These are phyloP conservation scores for Podospora comata DNA, from an alignment of 495 filamentous ascomycete genomes.

Conservation along the genomic window DNA sequence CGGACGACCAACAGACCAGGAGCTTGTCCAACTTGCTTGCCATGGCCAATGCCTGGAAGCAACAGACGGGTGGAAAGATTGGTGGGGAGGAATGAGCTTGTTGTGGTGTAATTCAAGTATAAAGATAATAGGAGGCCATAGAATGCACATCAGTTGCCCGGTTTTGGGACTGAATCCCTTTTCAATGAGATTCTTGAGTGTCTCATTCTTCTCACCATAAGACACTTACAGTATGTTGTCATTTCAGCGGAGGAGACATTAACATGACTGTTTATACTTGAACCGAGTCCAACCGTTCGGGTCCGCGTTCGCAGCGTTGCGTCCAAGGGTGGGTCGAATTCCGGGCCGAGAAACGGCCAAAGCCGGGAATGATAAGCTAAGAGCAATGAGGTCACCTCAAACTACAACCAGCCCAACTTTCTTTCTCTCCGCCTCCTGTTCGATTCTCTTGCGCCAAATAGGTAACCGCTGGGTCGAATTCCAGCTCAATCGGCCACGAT, in stretches of 20 bases:
- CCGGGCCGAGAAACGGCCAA: neutral
- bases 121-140: neutral
- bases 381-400: slow-evolving; percentile 16
- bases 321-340: neutral
- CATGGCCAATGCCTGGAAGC: slow-evolving; percentile 88
- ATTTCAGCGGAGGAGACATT: no score
- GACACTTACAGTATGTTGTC: no score
- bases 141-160: neutral
- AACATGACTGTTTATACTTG: no score
- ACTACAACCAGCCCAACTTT: neutral
- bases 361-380: slow-evolving; percentile 11
- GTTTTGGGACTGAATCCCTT: neutral
- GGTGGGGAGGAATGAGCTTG: slow-evolving; percentile 1
- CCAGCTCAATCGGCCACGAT: slow-evolving; percentile 20
- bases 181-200: neutral
- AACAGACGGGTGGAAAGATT: slow-evolving; percentile 52
- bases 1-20: slow-evolving; percentile 84
- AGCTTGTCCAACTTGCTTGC: slow-evolving; percentile 79
- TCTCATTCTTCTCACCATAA: no score
- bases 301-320: neutral
- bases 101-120: neutral
- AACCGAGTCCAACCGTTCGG: no score
- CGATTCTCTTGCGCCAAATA: neutral
- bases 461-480: neutral
- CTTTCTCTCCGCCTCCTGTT: slow-evolving; percentile 1